Evolutionary conservation across 2,329 filamentous ascomycete species (phyloP).

Genomic region (Fusarium coffeatum): DNA sequence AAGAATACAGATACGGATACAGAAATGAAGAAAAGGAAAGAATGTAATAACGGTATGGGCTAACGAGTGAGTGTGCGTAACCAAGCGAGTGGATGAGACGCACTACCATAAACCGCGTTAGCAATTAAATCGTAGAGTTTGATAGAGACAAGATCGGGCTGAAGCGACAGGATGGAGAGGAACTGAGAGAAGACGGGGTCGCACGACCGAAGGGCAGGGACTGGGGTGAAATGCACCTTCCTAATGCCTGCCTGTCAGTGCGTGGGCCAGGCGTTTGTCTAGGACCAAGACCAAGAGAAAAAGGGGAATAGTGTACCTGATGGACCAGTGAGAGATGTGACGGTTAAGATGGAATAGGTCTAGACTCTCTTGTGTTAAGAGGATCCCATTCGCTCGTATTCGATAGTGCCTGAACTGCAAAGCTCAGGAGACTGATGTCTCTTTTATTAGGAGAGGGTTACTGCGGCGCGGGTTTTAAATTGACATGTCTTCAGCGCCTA

Average conservation of each 20-base stretch:
- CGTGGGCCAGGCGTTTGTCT: slow-evolving; percentile 34
- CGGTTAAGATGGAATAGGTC: slow-evolving; percentile 30
- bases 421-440: slow-evolving; percentile 22
- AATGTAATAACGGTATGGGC: slow-evolving; percentile 25
- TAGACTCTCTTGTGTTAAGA: slow-evolving; percentile 12
- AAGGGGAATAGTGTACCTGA: slow-evolving; percentile 33
- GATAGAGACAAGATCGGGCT: slow-evolving; percentile 35
- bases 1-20: slow-evolving; percentile 14
- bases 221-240: slow-evolving; percentile 35
- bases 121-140: slow-evolving; percentile 27
- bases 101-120: slow-evolving; percentile 41
- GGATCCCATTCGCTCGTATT: slow-evolving; percentile 25
- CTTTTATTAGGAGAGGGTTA: slow-evolving; percentile 10
- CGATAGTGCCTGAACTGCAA: slow-evolving; percentile 21
- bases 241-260: slow-evolving; percentile 39
- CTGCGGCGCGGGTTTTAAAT: slow-evolving; percentile 3
- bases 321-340: background rate
- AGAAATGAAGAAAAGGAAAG: slow-evolving; percentile 28
- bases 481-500: slow-evolving; percentile 10
- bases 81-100: slow-evolving; percentile 43
- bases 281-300: slow-evolving; percentile 23
- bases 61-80: slow-evolving; percentile 38
- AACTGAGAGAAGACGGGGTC: slow-evolving; percentile 35
- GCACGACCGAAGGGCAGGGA: slow-evolving; percentile 38
- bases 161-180: slow-evolving; percentile 32